Evolutionary conservation across 208 protist species (phyloP), one percentile per base, ranked within the genome.

Genomic region (Chromosphaera perkinsii): DNA sequence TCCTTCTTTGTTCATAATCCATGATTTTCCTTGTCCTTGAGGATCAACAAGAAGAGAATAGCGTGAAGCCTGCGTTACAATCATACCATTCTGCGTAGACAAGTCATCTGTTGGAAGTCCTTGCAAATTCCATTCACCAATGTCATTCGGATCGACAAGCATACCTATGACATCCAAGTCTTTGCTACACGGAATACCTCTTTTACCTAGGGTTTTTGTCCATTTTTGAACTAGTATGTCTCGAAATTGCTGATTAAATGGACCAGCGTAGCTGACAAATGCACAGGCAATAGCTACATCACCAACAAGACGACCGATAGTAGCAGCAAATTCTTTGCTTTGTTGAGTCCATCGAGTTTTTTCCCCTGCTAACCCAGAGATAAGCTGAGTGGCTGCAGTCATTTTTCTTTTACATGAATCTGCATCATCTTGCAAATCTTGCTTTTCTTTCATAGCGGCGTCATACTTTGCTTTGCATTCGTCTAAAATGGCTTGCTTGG

Each of bases 201-300:
- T n/a, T n/a, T n/a, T n/a, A n/a, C n/a, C n/a, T n/a, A n/a, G n/a
- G n/a, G 17, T 62, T 48, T 51, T 62, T 10, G 22, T 52, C 57
- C 29, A 62, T 35, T 86, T 74, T 27, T 48, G n/a, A n/a, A n/a
- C n/a, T n/a, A n/a, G n/a, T n/a, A 87, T 76, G 27, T 88, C 72
- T 55, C 95, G 86, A 87, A 95, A 98, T 73, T 95, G 85, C 27
- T 91, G 84, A 85, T 98, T 98, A 82, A 97, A 99, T 27, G 93
- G 93, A 36, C 95, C 95, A 69, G 90, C 92, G 82, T 99, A 99
- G 10, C 87, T 92, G 59, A 97, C 91, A 79, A 99, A 99, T 32
- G 92, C 94, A 66, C 91, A 92, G 45, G 91, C 90, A n/a, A 97
- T 73, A 27, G 92, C 90, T 4, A 96, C 92, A 75, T 99, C 94